phyloP scores from a whole-genome alignment of 148 eudicot genomes.

The Pharnaceum exiguum region DNA sequence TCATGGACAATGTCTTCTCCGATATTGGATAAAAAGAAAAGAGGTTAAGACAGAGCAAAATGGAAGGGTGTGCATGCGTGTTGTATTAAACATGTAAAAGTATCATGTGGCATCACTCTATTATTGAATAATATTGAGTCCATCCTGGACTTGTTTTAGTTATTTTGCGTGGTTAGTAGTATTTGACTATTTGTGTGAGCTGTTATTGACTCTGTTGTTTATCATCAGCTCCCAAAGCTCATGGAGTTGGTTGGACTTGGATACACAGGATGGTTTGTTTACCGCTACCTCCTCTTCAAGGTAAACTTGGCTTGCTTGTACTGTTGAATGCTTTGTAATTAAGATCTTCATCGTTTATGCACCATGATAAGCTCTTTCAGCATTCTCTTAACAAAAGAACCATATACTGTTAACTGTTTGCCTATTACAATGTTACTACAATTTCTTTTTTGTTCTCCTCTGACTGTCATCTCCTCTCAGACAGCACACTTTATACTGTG shows the following conservation, averaged over 20 bases:
- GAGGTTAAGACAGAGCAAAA: too few relatives aligned
- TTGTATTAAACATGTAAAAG: too few relatives aligned
- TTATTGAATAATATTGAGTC: too few relatives aligned
- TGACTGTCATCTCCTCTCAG: too few relatives aligned
- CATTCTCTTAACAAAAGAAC: too few relatives aligned
- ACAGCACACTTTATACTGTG: too few relatives aligned
- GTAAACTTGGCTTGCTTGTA: constrained; percentile 27
- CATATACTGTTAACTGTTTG: too few relatives aligned
- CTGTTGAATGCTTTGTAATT: background rate
- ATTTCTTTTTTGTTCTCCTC: background rate
- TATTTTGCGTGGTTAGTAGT: background rate
- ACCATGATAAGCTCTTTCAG: too few relatives aligned
- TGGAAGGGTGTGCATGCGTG: too few relatives aligned
- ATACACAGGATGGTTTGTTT: constrained; percentile 98
- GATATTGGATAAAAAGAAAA: background rate
- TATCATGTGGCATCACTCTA: too few relatives aligned
- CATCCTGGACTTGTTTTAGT: too few relatives aligned
- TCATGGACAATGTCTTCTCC: background rate
- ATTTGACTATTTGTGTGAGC: background rate
- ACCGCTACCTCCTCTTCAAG: constrained; percentile 99
- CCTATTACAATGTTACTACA: background rate
- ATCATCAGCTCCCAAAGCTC: constrained; percentile 86
- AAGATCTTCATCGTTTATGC: background rate
- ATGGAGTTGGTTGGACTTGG: constrained; percentile 99
- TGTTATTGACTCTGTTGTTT: background rate